Conservation (phyloP, 352 stramenopile genomes). For the Blastocystis sp. region DNA sequence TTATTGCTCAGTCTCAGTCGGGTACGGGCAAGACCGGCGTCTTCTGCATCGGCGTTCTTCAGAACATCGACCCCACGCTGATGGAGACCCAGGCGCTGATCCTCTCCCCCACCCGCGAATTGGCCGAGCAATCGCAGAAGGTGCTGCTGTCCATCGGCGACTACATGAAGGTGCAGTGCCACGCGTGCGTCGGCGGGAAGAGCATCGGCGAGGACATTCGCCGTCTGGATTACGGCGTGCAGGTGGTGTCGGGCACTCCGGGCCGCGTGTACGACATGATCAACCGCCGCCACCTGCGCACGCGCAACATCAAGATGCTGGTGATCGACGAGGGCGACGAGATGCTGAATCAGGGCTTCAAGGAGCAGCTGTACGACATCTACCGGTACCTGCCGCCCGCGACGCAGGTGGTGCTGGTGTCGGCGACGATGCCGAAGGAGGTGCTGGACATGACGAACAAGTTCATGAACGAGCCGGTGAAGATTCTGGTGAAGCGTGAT, state of each 20-base stretch:
- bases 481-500: conserved; percentile 91
- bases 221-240: conserved; percentile 86
- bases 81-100: conserved; percentile 90
- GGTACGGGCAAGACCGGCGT: conserved; percentile 85
- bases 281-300: conserved; percentile 83
- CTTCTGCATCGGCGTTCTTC: conserved; percentile 80
- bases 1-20: conserved; percentile 93
- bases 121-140: conserved; percentile 93
- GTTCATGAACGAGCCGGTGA: conserved; percentile 95
- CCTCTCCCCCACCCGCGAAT: conserved; percentile 89
- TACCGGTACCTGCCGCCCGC: conserved; percentile 78
- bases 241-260: conserved; percentile 91
- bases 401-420: conserved; percentile 84
- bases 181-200: conserved; percentile 71
- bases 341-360: conserved; percentile 95
- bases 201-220: conserved; percentile 85
- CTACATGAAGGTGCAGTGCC: conserved; percentile 94
- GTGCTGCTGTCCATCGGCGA: conserved; percentile 88
- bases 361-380: conserved; percentile 97
- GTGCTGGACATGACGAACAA: conserved; percentile 91
- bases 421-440: conserved; percentile 84
- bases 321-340: conserved; percentile 96
- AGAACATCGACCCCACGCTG: conserved; percentile 84
- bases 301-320: conserved; percentile 84
- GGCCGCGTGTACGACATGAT: conserved; percentile 96